These are phyloP conservation scores for Rhizophagus clarus DNA, from an alignment of 192 early-diverging fungal species.

Conservation along the genomic window DNA sequence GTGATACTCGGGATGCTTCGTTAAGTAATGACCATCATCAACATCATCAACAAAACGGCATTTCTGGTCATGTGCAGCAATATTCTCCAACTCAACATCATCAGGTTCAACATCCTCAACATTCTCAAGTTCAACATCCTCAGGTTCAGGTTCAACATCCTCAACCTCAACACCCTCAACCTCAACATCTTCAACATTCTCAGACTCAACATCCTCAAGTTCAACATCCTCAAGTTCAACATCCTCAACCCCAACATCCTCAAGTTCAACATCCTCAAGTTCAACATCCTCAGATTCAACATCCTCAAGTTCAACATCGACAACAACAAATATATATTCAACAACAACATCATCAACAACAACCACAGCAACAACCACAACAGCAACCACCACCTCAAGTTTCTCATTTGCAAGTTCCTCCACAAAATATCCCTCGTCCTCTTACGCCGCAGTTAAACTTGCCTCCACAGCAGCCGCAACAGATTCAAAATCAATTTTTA, in stretches of 20 bases:
- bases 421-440: not conserved
- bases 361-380: not conserved
- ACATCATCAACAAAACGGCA: constrained; percentile 9
- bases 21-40: not conserved
- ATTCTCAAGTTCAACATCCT: not conserved
- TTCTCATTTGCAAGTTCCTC: not conserved
- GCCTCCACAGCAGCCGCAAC: not conserved
- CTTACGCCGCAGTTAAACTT: not conserved
- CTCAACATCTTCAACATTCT: not conserved
- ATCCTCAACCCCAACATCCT: not conserved
- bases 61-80: not conserved
- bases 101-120: not conserved
- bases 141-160: not conserved
- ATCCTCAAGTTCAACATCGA: not conserved
- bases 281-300: no score
- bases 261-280: no score
- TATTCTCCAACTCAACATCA: not conserved
- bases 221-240: no score
- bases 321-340: constrained; percentile 4
- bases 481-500: not conserved
- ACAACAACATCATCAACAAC: constrained; percentile 1
- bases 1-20: no score
- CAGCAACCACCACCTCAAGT: not conserved
- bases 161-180: not conserved
- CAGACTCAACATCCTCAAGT: not conserved